A percentile compares a stretch with the other conserved stretches of the same genome.
phyloP scores from a whole-genome alignment of 2,329 filamentous ascomycete species.

The Cladophialophora bantiana region DNA sequence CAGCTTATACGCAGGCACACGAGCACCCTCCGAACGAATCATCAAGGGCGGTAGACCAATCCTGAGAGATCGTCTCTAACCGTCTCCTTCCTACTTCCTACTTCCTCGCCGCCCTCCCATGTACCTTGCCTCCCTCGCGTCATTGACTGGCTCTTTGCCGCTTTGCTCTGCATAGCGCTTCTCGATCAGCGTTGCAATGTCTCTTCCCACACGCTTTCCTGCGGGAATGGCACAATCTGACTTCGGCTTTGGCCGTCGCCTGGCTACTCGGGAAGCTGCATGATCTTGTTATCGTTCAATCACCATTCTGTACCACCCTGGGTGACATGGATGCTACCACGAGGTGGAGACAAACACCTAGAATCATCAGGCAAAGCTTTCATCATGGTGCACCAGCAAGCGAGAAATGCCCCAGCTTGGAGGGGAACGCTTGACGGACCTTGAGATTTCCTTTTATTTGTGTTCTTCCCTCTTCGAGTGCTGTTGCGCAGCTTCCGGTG shows the following conservation, averaged over 20 bases:
- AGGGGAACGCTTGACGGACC: background rate
- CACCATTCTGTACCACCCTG: constrained; percentile 8
- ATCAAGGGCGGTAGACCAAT: constrained; percentile 5
- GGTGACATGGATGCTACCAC: constrained; percentile 7
- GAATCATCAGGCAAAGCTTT: constrained; percentile 6
- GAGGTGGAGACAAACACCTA: constrained; percentile 4
- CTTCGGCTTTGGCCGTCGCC: constrained; percentile 18
- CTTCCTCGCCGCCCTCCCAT: background rate
- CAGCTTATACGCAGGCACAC: constrained; percentile 20
- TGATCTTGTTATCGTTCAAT: constrained; percentile 28
- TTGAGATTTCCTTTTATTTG: constrained; percentile 13
- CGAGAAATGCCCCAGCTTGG: constrained; percentile 8
- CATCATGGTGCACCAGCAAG: constrained; percentile 9
- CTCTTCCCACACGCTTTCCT: constrained; percentile 1
- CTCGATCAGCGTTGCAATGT: constrained; percentile 13
- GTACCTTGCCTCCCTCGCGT: constrained; percentile 7
- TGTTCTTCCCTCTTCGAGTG: background rate
- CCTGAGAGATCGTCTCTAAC: constrained; percentile 3
- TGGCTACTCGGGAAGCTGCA: constrained; percentile 8
- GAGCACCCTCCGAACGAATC: constrained; percentile 21
- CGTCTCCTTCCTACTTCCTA: constrained; percentile 3
- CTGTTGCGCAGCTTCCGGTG: constrained; percentile 7
- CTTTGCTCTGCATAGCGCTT: constrained; percentile 6
- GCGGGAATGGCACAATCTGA: constrained; percentile 7
- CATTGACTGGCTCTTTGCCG: constrained; percentile 9